These are phyloP conservation scores for Stagonosporopsis chrysanthemi DNA, from an alignment of 2,329 filamentous ascomycete genomes.

Conservation along the genomic window DNA sequence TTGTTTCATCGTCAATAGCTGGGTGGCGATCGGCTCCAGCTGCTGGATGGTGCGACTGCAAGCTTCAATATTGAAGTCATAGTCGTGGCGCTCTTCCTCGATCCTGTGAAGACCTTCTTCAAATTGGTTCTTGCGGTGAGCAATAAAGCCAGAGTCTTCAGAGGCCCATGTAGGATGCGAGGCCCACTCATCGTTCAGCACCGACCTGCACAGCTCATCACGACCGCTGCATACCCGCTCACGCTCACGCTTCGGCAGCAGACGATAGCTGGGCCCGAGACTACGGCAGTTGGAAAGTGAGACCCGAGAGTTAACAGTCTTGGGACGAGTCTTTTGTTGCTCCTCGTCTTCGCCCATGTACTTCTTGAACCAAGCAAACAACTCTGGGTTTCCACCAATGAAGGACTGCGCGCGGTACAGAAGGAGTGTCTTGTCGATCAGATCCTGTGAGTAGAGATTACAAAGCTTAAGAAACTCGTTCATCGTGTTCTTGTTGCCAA, in stretches of 20 bases:
- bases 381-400: slow-evolving; percentile 84
- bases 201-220: slow-evolving; percentile 90
- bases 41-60: slow-evolving; percentile 95
- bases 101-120: slow-evolving; percentile 95
- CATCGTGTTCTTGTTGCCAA: slow-evolving; percentile 90
- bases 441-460: slow-evolving; percentile 91
- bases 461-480: slow-evolving; percentile 97
- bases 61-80: slow-evolving; percentile 97
- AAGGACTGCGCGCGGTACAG: slow-evolving; percentile 84
- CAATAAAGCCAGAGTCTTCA: slow-evolving; percentile 96
- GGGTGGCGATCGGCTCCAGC: slow-evolving; percentile 90
- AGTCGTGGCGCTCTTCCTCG: slow-evolving; percentile 97
- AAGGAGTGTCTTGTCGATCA: slow-evolving; percentile 85
- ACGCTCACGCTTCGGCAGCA: slow-evolving; percentile 88
- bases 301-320: slow-evolving; percentile 82
- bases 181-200: slow-evolving; percentile 97
- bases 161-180: slow-evolving; percentile 99
- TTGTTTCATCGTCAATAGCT: slow-evolving; percentile 78
- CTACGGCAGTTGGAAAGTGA: slow-evolving; percentile 94
- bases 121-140: slow-evolving; percentile 93
- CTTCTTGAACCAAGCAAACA: slow-evolving; percentile 86
- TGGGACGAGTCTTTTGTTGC: slow-evolving; percentile 51
- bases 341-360: slow-evolving; percentile 81
- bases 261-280: slow-evolving; percentile 92
- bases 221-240: slow-evolving; percentile 92